Percentiles rank a stretch among this genome's conserved stretches.
These are phyloP conservation scores for Candida buenavistaensis DNA, from an alignment of 1,139 yeast species.

Conservation along the genomic window DNA sequence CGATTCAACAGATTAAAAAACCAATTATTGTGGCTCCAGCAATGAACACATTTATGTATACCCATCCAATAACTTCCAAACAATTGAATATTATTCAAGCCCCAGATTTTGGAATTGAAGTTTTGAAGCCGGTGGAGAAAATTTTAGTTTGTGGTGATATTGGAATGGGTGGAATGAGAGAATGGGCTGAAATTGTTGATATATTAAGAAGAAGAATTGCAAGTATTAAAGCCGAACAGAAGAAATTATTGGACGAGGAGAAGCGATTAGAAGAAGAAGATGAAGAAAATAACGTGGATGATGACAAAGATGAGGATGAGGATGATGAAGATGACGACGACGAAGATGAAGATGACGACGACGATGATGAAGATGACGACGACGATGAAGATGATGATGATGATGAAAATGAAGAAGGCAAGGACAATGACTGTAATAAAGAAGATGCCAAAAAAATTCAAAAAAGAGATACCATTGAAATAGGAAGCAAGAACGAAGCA, in stretches of 20 bases:
- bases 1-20: constrained; percentile 36
- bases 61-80: constrained; percentile 87
- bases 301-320: constrained; percentile 36
- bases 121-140: constrained; percentile 89
- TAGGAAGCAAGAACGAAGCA: constrained; percentile 4
- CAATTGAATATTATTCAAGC: constrained; percentile 61
- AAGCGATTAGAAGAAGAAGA: constrained; percentile 40
- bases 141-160: constrained; percentile 94
- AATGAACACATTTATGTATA: constrained; percentile 95
- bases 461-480: constrained; percentile 3
- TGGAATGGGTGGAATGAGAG: constrained; percentile 98
- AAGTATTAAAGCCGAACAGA: constrained; percentile 31
- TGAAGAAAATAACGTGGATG: constrained; percentile 38
- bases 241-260: constrained; percentile 28
- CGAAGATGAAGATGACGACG: constrained; percentile 30
- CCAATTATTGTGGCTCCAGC: constrained; percentile 95
- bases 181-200: constrained; percentile 92
- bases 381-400: constrained; percentile 29
- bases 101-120: constrained; percentile 59
- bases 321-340: constrained; percentile 31
- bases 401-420: constrained; percentile 18
- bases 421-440: constrained; percentile 14
- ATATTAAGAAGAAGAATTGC: constrained; percentile 57
- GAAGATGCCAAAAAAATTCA: constrained; percentile 8
- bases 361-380: constrained; percentile 29